Evolutionary conservation across 441 rosid genomes (phyloP).

Genomic region (Syzygium syzygioides): DNA sequence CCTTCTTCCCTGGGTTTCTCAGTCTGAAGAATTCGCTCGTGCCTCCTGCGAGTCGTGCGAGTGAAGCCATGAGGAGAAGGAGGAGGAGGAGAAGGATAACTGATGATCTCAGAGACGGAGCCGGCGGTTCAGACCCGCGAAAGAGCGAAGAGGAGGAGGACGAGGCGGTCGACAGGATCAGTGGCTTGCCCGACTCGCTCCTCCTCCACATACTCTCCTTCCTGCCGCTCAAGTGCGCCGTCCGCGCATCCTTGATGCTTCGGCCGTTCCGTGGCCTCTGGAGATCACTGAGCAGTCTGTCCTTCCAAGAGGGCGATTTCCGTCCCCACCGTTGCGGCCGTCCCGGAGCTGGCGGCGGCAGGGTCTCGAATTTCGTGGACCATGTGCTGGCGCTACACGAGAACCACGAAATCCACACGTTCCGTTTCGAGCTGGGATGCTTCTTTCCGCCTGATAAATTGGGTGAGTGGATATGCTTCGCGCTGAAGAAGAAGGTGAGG

Average conservation of each 20-base stretch:
- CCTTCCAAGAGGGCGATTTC: not conserved
- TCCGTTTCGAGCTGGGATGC: not conserved
- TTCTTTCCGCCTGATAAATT: not conserved
- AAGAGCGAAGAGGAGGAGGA: not conserved
- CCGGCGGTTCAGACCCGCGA: not conserved
- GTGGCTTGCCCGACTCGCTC: not conserved
- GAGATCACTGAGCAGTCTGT: not conserved
- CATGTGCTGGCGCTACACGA: not conserved
- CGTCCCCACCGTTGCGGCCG: not conserved
- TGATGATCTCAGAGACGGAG: not conserved
- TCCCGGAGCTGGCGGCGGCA: not conserved
- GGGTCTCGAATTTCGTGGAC: not conserved
- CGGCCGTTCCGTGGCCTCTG: not conserved
- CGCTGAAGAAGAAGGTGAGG: not conserved
- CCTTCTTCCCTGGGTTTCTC: not conserved
- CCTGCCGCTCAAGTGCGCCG: not conserved
- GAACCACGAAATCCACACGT: not conserved
- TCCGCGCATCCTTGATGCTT: not conserved
- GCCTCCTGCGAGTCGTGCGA: not conserved
- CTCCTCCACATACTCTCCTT: not conserved
- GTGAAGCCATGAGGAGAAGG: not conserved
- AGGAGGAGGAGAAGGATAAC: not conserved
- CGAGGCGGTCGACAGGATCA: not conserved
- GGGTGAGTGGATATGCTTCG: not conserved
- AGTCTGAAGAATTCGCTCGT: not conserved